Conservation (phyloP, 208 protist species). For the Sergeia podlipaevii region DNA sequence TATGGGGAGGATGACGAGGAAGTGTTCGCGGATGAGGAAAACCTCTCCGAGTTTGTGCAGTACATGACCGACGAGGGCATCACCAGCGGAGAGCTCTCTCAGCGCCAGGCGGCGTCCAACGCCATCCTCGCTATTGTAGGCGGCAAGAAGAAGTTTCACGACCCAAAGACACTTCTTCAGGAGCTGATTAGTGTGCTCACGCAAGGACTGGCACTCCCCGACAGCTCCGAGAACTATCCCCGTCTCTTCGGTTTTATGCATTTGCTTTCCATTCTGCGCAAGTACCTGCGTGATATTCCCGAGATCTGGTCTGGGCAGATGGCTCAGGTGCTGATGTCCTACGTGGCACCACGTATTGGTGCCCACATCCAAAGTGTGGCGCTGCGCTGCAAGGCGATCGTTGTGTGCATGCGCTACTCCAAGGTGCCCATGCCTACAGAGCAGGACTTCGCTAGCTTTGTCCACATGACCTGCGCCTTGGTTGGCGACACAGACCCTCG, state of each 20-base stretch:
- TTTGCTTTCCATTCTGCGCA: slow-evolving; percentile 73
- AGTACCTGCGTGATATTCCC: slow-evolving; percentile 62
- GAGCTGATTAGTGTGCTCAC: slow-evolving; percentile 58
- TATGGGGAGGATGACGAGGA: slow-evolving; percentile 78
- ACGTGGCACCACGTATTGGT: slow-evolving; percentile 71
- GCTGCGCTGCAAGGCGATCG: slow-evolving; percentile 79
- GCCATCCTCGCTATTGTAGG: slow-evolving; percentile 68
- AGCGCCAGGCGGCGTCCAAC: slow-evolving; percentile 73
- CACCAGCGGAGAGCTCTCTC: slow-evolving; percentile 61
- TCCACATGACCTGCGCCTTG: slow-evolving; percentile 61
- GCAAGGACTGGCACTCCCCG: slow-evolving; percentile 40
- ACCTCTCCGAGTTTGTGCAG: slow-evolving; percentile 75
- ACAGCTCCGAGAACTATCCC: slow-evolving; percentile 44
- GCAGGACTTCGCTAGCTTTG: slow-evolving; percentile 73
- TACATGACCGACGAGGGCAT: slow-evolving; percentile 85
- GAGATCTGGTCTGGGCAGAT: slow-evolving; percentile 77
- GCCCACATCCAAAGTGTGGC: slow-evolving; percentile 36
- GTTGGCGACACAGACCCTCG: slow-evolving; percentile 68
- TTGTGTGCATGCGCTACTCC: slow-evolving; percentile 80
- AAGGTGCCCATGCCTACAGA: slow-evolving; percentile 73
- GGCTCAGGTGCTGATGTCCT: slow-evolving; percentile 65
- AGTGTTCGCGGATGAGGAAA: slow-evolving; percentile 62
- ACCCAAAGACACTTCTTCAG: slow-evolving; percentile 52
- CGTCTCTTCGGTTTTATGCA: slow-evolving; percentile 81
- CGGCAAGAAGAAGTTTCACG: slow-evolving; percentile 75